Conservation (phyloP, 2,329 filamentous ascomycete genomes). For the Fusarium incarnatum region DNA sequence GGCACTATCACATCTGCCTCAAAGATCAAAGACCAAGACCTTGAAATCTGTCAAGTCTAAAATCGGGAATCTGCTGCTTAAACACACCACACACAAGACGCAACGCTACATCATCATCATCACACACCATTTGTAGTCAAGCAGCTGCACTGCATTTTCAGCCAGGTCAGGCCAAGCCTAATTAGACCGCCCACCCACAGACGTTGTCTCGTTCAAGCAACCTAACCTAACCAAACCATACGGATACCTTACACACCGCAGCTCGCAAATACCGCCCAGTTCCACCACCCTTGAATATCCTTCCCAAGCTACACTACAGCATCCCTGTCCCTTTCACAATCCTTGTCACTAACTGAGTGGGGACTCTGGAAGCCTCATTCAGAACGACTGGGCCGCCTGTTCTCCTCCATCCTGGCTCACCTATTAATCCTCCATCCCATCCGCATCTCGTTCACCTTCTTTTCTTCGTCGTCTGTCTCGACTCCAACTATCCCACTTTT, state of each 20-base stretch:
- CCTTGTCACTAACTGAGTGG: slow-evolving; percentile 33
- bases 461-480: slow-evolving; percentile 43
- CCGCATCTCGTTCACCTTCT: slow-evolving; percentile 36
- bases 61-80: slow-evolving; percentile 15
- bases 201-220: slow-evolving; percentile 23
- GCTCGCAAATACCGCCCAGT: slow-evolving; percentile 29
- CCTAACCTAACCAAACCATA: background rate
- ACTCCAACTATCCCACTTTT: slow-evolving; percentile 39
- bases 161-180: slow-evolving; percentile 35
- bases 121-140: slow-evolving; percentile 14
- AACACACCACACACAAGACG: slow-evolving; percentile 35
- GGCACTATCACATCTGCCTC: slow-evolving; percentile 5
- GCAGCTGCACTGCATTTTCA: slow-evolving; percentile 23
- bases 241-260: slow-evolving; percentile 35
- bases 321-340: slow-evolving; percentile 23
- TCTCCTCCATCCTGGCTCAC: slow-evolving; percentile 43
- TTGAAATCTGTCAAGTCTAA: background rate
- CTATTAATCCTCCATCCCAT: slow-evolving; percentile 47
- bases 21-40: too few species aligned
- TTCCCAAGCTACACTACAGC: slow-evolving; percentile 22
- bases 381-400: slow-evolving; percentile 45
- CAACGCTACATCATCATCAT: slow-evolving; percentile 38
- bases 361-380: slow-evolving; percentile 46
- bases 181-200: slow-evolving; percentile 38
- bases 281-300: slow-evolving; percentile 37